Evolutionary conservation across 2,329 filamentous ascomycete species (phyloP).

Genomic region (Botrytis galanthina): DNA sequence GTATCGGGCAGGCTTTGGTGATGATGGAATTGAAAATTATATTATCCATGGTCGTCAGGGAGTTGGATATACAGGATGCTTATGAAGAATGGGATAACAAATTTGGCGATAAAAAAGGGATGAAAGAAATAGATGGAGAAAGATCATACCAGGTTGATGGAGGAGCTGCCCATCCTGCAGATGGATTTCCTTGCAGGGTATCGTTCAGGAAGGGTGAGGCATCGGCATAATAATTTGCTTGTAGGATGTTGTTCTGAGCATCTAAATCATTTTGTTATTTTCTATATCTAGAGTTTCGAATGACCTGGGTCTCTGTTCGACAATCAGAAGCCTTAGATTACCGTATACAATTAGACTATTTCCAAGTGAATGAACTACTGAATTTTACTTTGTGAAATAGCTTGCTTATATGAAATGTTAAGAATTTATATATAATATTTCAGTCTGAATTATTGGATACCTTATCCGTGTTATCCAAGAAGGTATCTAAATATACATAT

Average conservation of each 20-base stretch:
- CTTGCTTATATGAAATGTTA: background rate
- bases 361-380: background rate
- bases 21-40: constrained; percentile 49
- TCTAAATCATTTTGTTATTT: background rate
- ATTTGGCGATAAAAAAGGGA: background rate
- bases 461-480: background rate
- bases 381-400: background rate
- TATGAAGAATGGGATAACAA: constrained; percentile 36
- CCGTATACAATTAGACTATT: background rate
- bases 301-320: background rate
- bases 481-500: background rate
- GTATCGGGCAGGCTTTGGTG: constrained; percentile 55
- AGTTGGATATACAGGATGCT: constrained; percentile 47
- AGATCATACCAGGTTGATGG: constrained; percentile 29
- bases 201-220: background rate
- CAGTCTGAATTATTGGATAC: background rate
- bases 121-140: constrained; percentile 19
- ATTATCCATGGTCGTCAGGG: constrained; percentile 46
- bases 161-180: constrained; percentile 16
- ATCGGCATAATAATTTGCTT: background rate
- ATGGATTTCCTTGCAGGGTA: constrained; percentile 19
- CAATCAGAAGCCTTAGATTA: background rate
- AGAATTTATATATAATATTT: background rate
- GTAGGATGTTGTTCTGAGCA: background rate
- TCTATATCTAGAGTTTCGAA: background rate